Evolutionary conservation across 2,329 filamentous ascomycete genomes (phyloP).

Genomic region (Juglanconis oblonga): DNA sequence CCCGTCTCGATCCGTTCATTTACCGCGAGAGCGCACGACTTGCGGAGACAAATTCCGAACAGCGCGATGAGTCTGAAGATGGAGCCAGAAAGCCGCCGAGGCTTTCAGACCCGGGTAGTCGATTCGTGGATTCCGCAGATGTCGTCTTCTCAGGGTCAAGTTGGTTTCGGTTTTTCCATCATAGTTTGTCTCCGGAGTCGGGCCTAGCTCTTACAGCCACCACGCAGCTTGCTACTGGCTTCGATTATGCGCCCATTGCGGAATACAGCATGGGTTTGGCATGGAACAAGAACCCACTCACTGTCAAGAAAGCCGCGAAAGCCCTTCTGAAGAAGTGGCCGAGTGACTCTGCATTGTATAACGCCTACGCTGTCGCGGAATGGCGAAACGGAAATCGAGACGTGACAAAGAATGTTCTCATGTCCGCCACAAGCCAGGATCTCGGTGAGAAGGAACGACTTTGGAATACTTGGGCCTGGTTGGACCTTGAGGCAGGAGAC

Average conservation of each 20-base stretch:
- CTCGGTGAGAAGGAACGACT: conserved; percentile 48
- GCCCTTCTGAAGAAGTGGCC: conserved; percentile 66
- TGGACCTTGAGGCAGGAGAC: conserved; percentile 49
- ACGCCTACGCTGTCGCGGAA: conserved; percentile 75
- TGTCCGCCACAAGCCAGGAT: conserved; percentile 54
- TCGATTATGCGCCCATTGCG: conserved; percentile 52
- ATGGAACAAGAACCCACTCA: conserved; percentile 48
- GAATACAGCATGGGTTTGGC: conserved; percentile 71
- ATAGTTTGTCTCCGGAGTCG: conserved; percentile 33
- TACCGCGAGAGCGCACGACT: conserved; percentile 30
- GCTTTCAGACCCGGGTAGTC: conserved; percentile 30
- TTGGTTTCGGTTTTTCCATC: conserved; percentile 44
- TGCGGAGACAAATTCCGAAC: conserved; percentile 21
- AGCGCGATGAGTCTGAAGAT: background rate
- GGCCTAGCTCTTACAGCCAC: conserved; percentile 53
- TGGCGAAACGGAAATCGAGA: conserved; percentile 52
- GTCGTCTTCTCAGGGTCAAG: conserved; percentile 46
- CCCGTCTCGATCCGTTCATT: conserved; percentile 53
- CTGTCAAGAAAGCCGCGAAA: conserved; percentile 70
- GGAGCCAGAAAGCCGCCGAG: conserved; percentile 1
- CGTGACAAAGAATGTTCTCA: conserved; percentile 62
- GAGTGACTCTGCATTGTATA: conserved; percentile 67
- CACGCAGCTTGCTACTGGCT: conserved; percentile 50
- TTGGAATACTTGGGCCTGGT: conserved; percentile 65
- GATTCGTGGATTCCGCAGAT: conserved; percentile 40